Conservation (phyloP, 805 yeast genomes). For the Danielia oregonensis region DNA sequence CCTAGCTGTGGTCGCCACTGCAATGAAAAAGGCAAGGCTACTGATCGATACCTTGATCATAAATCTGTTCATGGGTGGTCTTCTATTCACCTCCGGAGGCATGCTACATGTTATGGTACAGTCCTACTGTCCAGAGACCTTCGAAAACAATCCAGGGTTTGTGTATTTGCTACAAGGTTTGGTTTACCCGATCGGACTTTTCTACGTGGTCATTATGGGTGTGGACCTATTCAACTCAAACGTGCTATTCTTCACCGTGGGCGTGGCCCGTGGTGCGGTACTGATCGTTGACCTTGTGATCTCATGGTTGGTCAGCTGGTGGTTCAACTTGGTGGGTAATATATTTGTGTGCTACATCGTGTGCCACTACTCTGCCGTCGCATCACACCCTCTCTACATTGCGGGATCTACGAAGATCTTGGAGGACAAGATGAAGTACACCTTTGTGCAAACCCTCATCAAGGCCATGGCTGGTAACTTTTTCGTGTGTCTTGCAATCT, state of each 20-base stretch:
- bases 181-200: constrained; percentile 67
- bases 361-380: constrained; percentile 52
- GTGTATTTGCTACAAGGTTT: constrained; percentile 55
- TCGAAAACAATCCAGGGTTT: constrained; percentile 46
- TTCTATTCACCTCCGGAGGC: constrained; percentile 68
- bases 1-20: constrained; percentile 76
- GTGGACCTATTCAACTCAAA: constrained; percentile 75
- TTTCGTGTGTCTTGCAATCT: constrained; percentile 70
- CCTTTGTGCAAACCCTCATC: constrained; percentile 63
- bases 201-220: constrained; percentile 72
- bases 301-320: constrained; percentile 65
- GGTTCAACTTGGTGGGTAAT: constrained; percentile 61
- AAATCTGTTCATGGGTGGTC: constrained; percentile 67
- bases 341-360: constrained; percentile 65
- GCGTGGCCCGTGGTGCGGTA: constrained; percentile 66
- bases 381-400: constrained; percentile 38
- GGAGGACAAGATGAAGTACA: constrained; percentile 35
- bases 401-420: constrained; percentile 48
- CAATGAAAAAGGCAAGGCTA: constrained; percentile 77
- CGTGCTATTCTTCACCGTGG: constrained; percentile 67
- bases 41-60: constrained; percentile 55
- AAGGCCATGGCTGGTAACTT: constrained; percentile 76
- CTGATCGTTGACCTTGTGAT: constrained; percentile 56
- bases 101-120: constrained; percentile 60
- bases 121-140: constrained; percentile 45